Base-by-base conservation (phyloP, 139 green algal species). In the Coelastrella sp. region DNA sequence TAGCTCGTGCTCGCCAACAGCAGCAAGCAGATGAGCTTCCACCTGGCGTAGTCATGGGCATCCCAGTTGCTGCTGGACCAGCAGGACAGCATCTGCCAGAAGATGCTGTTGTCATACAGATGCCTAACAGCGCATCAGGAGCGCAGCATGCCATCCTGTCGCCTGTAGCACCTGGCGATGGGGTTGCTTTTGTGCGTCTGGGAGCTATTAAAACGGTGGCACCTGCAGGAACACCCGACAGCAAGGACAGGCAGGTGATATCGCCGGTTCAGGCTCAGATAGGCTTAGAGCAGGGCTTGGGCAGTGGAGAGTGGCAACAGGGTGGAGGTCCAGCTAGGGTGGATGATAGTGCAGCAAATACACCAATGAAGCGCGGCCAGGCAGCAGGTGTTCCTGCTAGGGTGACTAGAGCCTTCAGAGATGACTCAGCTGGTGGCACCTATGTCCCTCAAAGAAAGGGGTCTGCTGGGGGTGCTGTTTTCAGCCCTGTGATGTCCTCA, bases 121-220 rank as follows among this genome's bases (percentile, higher is more conserved):
- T 84, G 10, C 47, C 78, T 73, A 19, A 58, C 22, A 19, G 22
- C 7, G 74, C 74, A 32, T 22, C 5, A 3, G 74, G 23, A 16
- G 13, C 22, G 7, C 74, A 60, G 22, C 57, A 16, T 8, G n/a
- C 74, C 57, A 7, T 10, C 20, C 10, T 80, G 54, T 17, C 60
- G 66, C 54, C 83, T 23, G 83, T 80, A 16, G 83, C 68, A 59
- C 60, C 83, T 73, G 83, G 83, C 5, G 83, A 88, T 56, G 83
- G 83, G 5, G 66, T 80, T 7, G 68, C 68, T 7, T 80, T 88
- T 19, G 66, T 88, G 54, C 54, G 78, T 5, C 20, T 80, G 19
- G 54, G 68, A 11, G 47, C 68, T 56, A 80, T 80, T 54, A 80
- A 57, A 19, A 87, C 83, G 54, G 47, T 47, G 56, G 83, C 68